Evolutionary conservation across 2,329 filamentous ascomycete species (phyloP).

Genomic region (Colletotrichum higginsianum): DNA sequence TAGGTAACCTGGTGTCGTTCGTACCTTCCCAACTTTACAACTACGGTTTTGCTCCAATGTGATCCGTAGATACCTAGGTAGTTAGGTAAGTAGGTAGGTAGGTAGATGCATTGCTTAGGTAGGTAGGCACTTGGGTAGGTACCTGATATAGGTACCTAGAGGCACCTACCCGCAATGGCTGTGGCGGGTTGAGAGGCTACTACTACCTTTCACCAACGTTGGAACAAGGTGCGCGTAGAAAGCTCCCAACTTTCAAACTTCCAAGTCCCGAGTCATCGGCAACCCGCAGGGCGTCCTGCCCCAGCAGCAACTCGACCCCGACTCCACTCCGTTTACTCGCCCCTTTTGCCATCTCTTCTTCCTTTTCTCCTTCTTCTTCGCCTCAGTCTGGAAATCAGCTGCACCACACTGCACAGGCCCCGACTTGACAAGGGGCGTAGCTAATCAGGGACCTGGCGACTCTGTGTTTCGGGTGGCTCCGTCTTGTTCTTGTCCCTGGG

Average conservation of each 20-base stretch:
- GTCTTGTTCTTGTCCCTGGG: background rate
- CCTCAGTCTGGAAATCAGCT: too few relatives aligned
- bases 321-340: too few relatives aligned
- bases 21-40: background rate
- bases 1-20: too few relatives aligned
- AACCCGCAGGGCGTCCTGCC: slow-evolving; percentile 32
- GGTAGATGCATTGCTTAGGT: too few relatives aligned
- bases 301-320: slow-evolving; percentile 11
- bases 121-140: background rate
- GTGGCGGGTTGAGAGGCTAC: slow-evolving; percentile 10
- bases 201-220: background rate
- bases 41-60: too few relatives aligned
- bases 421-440: background rate
- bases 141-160: background rate
- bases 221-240: slow-evolving; percentile 23
- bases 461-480: background rate
- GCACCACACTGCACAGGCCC: too few relatives aligned
- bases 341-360: too few relatives aligned
- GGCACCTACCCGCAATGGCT: slow-evolving; percentile 1
- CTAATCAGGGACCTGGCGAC: background rate
- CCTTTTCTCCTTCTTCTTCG: too few relatives aligned
- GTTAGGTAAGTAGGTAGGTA: too few relatives aligned
- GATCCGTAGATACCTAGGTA: too few relatives aligned
- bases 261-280: slow-evolving; percentile 26
- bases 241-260: background rate